phyloP scores from a whole-genome alignment of 768 basidiomycete genomes.

The Sporobolomyces pararoseus region DNA sequence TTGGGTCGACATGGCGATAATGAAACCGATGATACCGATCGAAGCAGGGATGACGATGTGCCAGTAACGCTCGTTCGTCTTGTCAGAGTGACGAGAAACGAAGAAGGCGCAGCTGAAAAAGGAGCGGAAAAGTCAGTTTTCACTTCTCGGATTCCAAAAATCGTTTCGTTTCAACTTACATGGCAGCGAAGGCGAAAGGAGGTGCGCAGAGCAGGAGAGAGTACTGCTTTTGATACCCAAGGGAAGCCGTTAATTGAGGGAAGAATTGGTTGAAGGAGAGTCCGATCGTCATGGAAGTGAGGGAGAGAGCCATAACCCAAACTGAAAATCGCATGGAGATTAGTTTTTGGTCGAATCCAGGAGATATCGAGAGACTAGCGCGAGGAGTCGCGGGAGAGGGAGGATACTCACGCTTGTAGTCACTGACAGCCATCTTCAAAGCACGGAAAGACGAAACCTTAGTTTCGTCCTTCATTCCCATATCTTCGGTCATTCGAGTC shows the following conservation, averaged over 20 bases:
- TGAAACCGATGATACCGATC: constrained; percentile 65
- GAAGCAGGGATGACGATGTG: constrained; percentile 60
- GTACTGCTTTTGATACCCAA: constrained; percentile 46
- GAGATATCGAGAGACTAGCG: not conserved
- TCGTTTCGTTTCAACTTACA: not conserved
- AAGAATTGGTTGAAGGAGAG: constrained; percentile 34
- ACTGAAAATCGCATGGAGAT: not conserved
- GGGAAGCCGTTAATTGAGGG: constrained; percentile 44
- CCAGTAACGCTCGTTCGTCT: constrained; percentile 64
- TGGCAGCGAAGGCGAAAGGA: constrained; percentile 43
- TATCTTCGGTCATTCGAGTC: constrained; percentile 48
- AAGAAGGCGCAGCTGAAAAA: constrained; percentile 35
- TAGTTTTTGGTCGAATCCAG: not conserved
- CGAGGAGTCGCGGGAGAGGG: not conserved
- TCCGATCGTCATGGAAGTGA: constrained; percentile 31
- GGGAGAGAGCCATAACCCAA: constrained; percentile 24
- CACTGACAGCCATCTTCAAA: constrained; percentile 24
- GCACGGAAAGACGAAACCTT: constrained; percentile 21
- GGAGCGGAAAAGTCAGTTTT: no score
- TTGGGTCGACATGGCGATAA: constrained; percentile 62
- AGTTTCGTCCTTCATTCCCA: constrained; percentile 42
- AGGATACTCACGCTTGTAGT: constrained; percentile 31
- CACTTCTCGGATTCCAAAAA: no score
- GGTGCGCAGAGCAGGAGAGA: constrained; percentile 48
- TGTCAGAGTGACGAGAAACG: constrained; percentile 61